These are phyloP conservation scores for Pyrenochaeta sp. DNA, from an alignment of 2,329 filamentous ascomycete genomes.

Conservation along the genomic window DNA sequence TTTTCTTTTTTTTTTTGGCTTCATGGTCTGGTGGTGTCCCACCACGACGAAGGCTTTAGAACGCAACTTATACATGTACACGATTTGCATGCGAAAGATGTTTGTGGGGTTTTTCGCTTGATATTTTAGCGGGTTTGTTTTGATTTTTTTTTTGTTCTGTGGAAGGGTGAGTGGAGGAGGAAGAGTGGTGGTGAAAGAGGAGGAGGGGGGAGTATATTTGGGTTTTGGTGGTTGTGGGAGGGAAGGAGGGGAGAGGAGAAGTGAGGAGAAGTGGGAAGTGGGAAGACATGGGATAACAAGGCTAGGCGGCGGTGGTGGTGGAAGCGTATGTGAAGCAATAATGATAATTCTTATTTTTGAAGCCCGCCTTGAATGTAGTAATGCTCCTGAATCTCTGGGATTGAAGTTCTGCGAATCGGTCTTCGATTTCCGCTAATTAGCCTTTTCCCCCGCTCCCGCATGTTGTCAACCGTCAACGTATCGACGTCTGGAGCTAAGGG, in stretches of 20 bases:
- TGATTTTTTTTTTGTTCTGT: neutral
- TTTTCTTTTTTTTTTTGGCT: too few species aligned
- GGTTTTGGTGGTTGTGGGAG: neutral
- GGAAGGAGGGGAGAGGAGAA: neutral
- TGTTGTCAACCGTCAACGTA: too few species aligned
- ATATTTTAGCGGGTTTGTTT: neutral
- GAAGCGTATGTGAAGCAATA: neutral
- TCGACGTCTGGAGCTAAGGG: too few species aligned
- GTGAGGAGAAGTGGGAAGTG: neutral
- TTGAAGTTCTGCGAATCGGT: too few species aligned
- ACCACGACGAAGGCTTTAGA: too few species aligned
- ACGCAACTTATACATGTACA: constrained; percentile 8
- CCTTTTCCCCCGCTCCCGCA: too few species aligned
- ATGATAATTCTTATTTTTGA: neutral
- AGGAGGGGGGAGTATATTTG: neutral
- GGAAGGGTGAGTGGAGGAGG: neutral
- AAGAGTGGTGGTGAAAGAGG: neutral
- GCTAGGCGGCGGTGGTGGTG: too few species aligned
- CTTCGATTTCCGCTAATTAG: too few species aligned
- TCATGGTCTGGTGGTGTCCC: too few species aligned
- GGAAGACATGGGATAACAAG: too few species aligned
- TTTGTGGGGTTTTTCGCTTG: constrained; percentile 3
- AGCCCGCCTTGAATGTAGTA: too few species aligned
- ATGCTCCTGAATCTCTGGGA: too few species aligned
- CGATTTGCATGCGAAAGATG: constrained; percentile 12